A percentile compares a stretch with the other conserved stretches of the same genome.
Evolutionary conservation across 2,329 filamentous ascomycete species (phyloP).

Genomic region (Clarireedia paspali): DNA sequence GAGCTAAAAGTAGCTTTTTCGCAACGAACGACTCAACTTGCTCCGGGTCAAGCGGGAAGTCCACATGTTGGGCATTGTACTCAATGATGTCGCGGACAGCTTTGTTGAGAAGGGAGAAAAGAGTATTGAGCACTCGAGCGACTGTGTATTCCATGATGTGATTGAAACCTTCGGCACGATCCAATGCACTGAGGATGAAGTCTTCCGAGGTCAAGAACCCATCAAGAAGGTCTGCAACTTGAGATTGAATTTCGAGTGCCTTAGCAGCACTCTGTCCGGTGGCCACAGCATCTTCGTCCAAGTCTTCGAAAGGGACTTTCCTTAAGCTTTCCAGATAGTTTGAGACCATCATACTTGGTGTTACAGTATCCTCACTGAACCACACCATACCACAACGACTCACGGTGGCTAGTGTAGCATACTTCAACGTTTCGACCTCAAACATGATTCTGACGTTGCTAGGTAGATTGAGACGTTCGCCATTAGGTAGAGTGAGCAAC

Average conservation of each 20-base stretch:
- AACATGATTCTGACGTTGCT: conserved; percentile 99
- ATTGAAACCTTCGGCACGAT: conserved; percentile 67
- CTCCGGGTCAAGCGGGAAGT: conserved; percentile 86
- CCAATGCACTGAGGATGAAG: conserved; percentile 71
- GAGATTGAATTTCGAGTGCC: conserved; percentile 68
- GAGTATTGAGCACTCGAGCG: conserved; percentile 79
- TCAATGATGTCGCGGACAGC: conserved; percentile 85
- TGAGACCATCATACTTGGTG: conserved; percentile 81
- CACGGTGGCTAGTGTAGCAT: conserved; percentile 96
- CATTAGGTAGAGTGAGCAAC: conserved; percentile 90
- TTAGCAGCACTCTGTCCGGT: conserved; percentile 70
- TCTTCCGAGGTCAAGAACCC: conserved; percentile 69
- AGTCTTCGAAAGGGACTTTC: conserved; percentile 80
- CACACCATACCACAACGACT: conserved; percentile 99
- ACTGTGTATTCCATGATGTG: conserved; percentile 99
- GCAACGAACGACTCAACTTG: conserved; percentile 84
- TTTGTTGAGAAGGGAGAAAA: conserved; percentile 96
- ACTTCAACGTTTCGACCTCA: conserved; percentile 95
- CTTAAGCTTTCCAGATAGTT: conserved; percentile 84
- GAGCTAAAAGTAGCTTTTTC: conserved; percentile 86
- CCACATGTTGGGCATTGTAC: conserved; percentile 89
- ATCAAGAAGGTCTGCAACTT: conserved; percentile 73
- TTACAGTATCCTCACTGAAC: conserved; percentile 98
- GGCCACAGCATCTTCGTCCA: conserved; percentile 83
- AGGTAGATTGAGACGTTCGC: conserved; percentile 91